These are phyloP conservation scores for Orbilia quercus DNA, from an alignment of 2,329 filamentous ascomycete genomes.

Conservation along the genomic window DNA sequence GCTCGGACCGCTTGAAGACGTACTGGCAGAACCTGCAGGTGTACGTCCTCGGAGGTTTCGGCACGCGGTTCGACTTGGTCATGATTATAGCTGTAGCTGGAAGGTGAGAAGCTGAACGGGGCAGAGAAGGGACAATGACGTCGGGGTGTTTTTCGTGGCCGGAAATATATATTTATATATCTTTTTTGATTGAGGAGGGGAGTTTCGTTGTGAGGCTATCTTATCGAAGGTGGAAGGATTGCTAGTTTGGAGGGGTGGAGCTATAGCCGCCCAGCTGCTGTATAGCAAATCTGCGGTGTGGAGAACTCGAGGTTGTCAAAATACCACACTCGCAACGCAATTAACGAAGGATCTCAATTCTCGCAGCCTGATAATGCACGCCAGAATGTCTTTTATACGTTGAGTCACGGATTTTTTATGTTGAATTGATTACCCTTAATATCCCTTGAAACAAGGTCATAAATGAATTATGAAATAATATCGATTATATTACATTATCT, in stretches of 20 bases:
- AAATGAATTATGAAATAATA: no score
- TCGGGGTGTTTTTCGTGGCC: constrained; percentile 3
- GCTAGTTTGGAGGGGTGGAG: constrained; percentile 40
- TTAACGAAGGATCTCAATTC: constrained; percentile 3
- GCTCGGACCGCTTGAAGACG: constrained; percentile 54
- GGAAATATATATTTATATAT: no score
- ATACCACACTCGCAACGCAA: constrained; percentile 49
- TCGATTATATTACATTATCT: background rate
- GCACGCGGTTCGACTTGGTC: constrained; percentile 46
- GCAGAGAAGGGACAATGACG: constrained; percentile 19
- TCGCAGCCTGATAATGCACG: no score
- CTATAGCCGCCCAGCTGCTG: constrained; percentile 11
- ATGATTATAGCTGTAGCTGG: constrained; percentile 19
- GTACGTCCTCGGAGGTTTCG: constrained; percentile 56
- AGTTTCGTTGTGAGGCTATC: constrained; percentile 33
- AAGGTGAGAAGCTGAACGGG: background rate
- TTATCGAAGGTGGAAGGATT: constrained; percentile 33
- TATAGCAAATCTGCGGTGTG: constrained; percentile 11
- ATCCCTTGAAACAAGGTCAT: no score
- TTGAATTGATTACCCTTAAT: no score
- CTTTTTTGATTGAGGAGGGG: constrained; percentile 7
- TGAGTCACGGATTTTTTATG: background rate
- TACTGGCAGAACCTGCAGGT: constrained; percentile 56
- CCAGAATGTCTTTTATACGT: background rate
- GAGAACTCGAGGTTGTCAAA: constrained; percentile 22